Base-by-base conservation (phyloP, 2,329 filamentous ascomycete genomes). In the Diaporthe australafricana region DNA sequence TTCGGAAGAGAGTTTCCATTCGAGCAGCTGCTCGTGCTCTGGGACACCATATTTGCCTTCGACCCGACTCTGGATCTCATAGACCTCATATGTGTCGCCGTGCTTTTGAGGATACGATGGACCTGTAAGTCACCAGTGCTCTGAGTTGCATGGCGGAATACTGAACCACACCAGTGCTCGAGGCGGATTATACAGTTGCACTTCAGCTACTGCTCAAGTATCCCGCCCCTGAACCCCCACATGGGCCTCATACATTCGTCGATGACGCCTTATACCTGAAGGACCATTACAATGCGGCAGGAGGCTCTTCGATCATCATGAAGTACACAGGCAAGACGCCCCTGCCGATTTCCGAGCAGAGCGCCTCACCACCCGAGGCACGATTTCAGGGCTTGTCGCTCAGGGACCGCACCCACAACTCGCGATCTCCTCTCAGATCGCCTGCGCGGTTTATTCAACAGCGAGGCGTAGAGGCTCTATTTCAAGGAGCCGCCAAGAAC, bases 1-100 rank as follows among this genome's bases (percentile, higher is more conserved):
- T 98, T 98, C 78, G 95, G 96, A 62, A 90, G 96, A 75, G 96
- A 99, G 80, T 98, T 98, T 77, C 90, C 94, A 0, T 97, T 98
- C 73, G 90, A 95, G 68, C 91, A 97, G 74, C 88, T 95, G 50
- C 88, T 99, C 47, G 85, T 90, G 27, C 88, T 99, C 70, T 99
- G 96, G 96, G 96, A 99, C 82, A 89, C 92, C 9, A 86, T 99
- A 1, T 97, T 99, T 79, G 93, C 95, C 2, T 90, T 97, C 77
- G 95, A 98, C 77, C 88, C 96, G 9, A 88, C 89, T 0, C 83
- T 98, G 35, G 90, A 95, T 63, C 84, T 98, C 40, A 90, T 98
- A 76, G 94, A 98, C 78, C 87, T 96, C 70, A 91, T 98, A n/a
- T 98, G 95, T 76, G 91, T 98, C 66, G 92, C 95, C 7, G 98